Conservation (phyloP, 805 yeast species). For the Wickerhamiella spandovensis region DNA sequence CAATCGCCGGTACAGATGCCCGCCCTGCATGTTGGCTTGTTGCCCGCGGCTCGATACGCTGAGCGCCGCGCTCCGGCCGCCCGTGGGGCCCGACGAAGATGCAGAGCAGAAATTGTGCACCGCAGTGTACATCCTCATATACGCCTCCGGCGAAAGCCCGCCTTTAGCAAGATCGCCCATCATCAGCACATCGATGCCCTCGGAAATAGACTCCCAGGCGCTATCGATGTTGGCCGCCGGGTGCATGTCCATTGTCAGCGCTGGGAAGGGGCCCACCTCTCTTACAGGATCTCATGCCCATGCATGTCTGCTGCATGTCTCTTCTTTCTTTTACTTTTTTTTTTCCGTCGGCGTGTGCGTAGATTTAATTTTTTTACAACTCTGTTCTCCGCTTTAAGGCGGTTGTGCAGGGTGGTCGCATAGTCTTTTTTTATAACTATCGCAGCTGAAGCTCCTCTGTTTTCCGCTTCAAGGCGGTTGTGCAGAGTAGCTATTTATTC, state of each 20-base stretch:
- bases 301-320: too few relatives aligned
- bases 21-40: constrained; percentile 56
- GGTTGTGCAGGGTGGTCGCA: too few relatives aligned
- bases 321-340: too few relatives aligned
- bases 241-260: not conserved
- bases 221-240: constrained; percentile 13
- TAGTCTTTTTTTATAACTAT: too few relatives aligned
- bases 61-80: constrained; percentile 2
- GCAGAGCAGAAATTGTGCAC: constrained; percentile 81
- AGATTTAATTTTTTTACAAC: too few relatives aligned
- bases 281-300: too few relatives aligned
- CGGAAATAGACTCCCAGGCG: constrained; percentile 29
- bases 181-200: constrained; percentile 28
- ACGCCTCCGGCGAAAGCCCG: constrained; percentile 34
- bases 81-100: constrained; percentile 13
- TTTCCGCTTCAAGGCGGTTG: too few relatives aligned
- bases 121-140: constrained; percentile 84
- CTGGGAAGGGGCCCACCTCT: not conserved
- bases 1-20: constrained; percentile 68
- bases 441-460: too few relatives aligned
- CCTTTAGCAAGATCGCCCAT: constrained; percentile 26
- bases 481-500: too few relatives aligned
- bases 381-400: too few relatives aligned
- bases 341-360: too few relatives aligned
- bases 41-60: constrained; percentile 12